These are phyloP conservation scores for Hanseniaspora mollemarum DNA, from an alignment of 805 yeast species.

Conservation along the genomic window DNA sequence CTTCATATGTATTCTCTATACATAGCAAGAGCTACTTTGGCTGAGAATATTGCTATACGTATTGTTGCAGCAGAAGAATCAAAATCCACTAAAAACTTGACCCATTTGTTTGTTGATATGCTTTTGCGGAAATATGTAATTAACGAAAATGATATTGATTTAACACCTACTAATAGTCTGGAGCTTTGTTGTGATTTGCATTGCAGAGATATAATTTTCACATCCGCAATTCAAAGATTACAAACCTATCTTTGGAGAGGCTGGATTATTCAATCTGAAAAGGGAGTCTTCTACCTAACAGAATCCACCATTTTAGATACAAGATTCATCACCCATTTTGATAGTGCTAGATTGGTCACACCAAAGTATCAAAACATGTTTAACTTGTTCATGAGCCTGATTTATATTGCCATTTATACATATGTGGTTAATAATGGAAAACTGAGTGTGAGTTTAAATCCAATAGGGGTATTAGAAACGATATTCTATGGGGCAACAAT, in stretches of 20 bases:
- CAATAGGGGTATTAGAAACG: conserved; percentile 40
- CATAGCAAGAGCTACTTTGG: conserved; percentile 50
- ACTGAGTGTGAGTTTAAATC: conserved; percentile 28
- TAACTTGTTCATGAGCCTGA: conserved; percentile 54
- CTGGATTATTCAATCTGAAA: conserved; percentile 69
- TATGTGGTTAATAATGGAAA: conserved; percentile 49
- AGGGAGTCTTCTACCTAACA: conserved; percentile 48
- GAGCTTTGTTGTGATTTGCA: conserved; percentile 84
- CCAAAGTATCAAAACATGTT: conserved; percentile 70
- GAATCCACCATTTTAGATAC: conserved; percentile 51
- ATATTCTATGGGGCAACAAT: conserved; percentile 53
- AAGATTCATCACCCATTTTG: conserved; percentile 50
- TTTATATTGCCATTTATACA: conserved; percentile 54
- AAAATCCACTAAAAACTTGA: conserved; percentile 36
- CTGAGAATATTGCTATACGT: conserved; percentile 59
- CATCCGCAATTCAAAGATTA: conserved; percentile 76
- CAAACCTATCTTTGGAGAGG: conserved; percentile 88
- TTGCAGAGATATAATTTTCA: conserved; percentile 60
- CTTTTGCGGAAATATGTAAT: conserved; percentile 65
- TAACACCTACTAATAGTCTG: conserved; percentile 59
- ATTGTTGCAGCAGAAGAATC: conserved; percentile 48
- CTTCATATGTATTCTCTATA: conserved; percentile 58
- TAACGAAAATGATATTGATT: conserved; percentile 48
- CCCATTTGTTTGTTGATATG: conserved; percentile 59
- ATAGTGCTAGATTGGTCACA: conserved; percentile 73